phyloP scores from a whole-genome alignment of 805 yeast species.

The Nakazawaea siamensis region DNA sequence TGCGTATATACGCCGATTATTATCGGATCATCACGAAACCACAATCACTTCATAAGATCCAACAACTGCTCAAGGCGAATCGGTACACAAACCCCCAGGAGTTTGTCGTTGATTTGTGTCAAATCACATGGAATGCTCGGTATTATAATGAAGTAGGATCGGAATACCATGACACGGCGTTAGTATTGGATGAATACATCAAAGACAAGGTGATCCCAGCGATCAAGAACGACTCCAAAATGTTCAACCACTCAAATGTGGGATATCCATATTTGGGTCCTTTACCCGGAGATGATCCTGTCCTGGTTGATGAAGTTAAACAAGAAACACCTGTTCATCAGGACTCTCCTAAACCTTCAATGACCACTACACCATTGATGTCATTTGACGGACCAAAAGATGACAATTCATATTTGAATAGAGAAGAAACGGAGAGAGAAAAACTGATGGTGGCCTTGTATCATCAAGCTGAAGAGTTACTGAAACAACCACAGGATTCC shows the following conservation, averaged over 20 bases:
- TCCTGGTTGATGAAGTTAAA: background rate
- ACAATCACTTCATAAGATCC: conserved; percentile 70
- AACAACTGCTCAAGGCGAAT: conserved; percentile 43
- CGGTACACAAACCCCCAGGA: conserved; percentile 55
- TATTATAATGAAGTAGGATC: conserved; percentile 70
- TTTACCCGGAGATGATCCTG: conserved; percentile 34
- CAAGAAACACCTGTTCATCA: background rate
- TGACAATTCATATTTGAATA: background rate
- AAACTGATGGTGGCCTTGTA: background rate
- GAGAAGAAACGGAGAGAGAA: background rate
- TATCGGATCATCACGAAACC: conserved; percentile 73
- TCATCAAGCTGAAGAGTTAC: background rate
- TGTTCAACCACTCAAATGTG: conserved; percentile 28
- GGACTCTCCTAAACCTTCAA: background rate
- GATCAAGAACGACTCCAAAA: conserved; percentile 31
- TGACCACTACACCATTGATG: background rate
- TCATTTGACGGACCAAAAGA: background rate
- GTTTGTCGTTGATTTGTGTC: conserved; percentile 71
- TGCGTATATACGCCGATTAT: conserved; percentile 67
- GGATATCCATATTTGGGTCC: conserved; percentile 63
- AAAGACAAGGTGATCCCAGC: conserved; percentile 38
- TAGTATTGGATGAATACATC: conserved; percentile 44
- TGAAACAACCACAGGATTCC: conserved; percentile 1
- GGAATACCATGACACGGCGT: conserved; percentile 60
- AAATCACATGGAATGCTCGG: conserved; percentile 86